Base-by-base conservation (phyloP, 2,329 filamentous ascomycete genomes). In the Cercospora berteroae region DNA sequence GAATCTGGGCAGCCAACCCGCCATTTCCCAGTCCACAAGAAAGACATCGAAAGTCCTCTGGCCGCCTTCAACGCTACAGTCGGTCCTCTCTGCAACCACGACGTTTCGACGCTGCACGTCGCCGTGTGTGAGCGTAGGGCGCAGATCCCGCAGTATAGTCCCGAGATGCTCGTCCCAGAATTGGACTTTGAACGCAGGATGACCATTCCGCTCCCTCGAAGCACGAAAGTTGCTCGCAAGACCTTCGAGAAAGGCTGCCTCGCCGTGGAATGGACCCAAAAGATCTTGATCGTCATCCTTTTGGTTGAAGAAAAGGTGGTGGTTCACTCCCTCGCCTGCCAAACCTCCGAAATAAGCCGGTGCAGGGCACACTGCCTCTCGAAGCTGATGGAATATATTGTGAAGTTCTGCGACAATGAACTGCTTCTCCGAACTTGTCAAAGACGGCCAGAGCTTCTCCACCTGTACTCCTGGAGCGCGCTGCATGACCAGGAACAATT, bases 401-500 rank as follows among this genome's bases (percentile, higher is more conserved):
- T 44, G 27, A 9, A 68, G 63, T 0, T 6, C 5, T 39, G 13
- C 7, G 33, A 7, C 13, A 16, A 39, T 16, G 33, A 5, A 39
- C 33, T 39, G 33, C 33, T 39, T 39, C 33, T 39, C 33, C 13
- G 7, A 5, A 16, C 13, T 7, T 39, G 13, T 39, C 2, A 39
- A 39, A 39, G 23, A 29, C 9, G 25, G 39, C 66, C 66, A 66
- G 6, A 65, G 20, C 8, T 13, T 6, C 8, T 66, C 52, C 12
- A 68, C 52, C 23, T 57, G 63, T n/a, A 39, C 20, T 0, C 66
- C 66, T 2, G 63, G 63, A 4, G 55, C 42, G 16, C 64, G 58
- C 27, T 66, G 50, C 66, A 68, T 68, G 5, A 68, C 23, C 13
- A 68, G 20, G 39, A 65, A 68, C 3, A 65, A n/a, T 7, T 66